Conservation (phyloP, 192 early-diverging fungal species). For the Chytriomyces sp. region DNA sequence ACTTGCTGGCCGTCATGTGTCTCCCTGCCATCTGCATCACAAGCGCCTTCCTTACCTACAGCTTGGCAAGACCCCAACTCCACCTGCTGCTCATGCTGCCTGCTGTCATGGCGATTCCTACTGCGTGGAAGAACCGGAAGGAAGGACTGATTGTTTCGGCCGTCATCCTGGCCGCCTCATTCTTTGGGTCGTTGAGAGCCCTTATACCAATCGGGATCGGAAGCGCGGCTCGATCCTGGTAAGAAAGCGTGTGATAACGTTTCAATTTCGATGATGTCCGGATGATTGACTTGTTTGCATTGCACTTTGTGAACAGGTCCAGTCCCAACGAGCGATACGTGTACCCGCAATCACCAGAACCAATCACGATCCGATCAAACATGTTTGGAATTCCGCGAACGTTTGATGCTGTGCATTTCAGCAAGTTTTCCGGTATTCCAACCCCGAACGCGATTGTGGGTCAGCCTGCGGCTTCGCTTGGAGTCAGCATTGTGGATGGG, state of each 20-base stretch:
- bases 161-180: background rate
- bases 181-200: background rate
- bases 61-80: background rate
- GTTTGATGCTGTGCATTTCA: background rate
- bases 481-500: background rate
- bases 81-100: background rate
- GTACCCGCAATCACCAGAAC: background rate
- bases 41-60: background rate
- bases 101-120: background rate
- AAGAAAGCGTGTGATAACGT: too few relatives aligned
- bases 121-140: background rate
- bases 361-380: background rate
- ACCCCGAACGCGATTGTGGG: background rate
- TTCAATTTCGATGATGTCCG: too few relatives aligned
- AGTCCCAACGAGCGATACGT: too few relatives aligned
- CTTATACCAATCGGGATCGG: background rate
- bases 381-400: background rate
- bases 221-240: background rate
- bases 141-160: background rate
- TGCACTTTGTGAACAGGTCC: too few relatives aligned
- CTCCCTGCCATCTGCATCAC: background rate
- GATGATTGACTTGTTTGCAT: too few relatives aligned
- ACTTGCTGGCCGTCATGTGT: background rate
- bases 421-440: background rate
- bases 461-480: background rate